Conservation (phyloP, 306 rosid species). For the Benincasa hispida region DNA sequence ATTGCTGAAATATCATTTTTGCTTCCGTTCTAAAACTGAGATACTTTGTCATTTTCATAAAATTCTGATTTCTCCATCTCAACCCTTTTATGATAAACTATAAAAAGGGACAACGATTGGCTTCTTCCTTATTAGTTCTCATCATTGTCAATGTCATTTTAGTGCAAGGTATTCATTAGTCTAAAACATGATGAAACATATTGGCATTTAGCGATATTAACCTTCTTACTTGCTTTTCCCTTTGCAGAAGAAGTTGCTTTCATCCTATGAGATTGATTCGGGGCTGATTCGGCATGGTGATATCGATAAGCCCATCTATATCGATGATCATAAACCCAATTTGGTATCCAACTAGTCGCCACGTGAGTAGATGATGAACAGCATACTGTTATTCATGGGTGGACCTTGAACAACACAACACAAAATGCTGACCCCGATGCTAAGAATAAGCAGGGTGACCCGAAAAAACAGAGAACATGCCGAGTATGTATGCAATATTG, state of each 20-base stretch:
- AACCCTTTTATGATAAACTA: not conserved
- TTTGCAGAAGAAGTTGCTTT: slow-evolving; percentile 57
- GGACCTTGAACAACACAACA: not conserved
- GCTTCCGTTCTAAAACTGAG: not conserved
- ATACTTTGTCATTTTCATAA: not conserved
- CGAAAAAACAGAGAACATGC: not conserved
- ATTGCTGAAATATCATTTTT: not conserved
- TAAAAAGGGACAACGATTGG: not conserved
- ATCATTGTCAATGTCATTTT: not conserved
- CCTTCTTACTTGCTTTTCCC: not conserved
- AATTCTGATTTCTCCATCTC: not conserved
- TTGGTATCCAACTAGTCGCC: not conserved
- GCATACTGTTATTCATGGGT: not conserved
- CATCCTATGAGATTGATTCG: slow-evolving; percentile 43
- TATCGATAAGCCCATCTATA: slow-evolving; percentile 12
- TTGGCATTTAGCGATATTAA: no score
- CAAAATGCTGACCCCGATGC: not conserved
- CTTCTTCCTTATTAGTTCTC: not conserved
- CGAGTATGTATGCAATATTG: not conserved
- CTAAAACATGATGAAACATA: no score
- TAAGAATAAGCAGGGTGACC: not conserved
- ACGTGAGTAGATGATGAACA: not conserved
- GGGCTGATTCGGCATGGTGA: slow-evolving; percentile 24
- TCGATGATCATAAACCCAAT: slow-evolving; percentile 5
- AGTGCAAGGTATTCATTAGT: no score